Evolutionary conservation across 345 rosid genomes (phyloP).

Genomic region (Murraya koenigii): DNA sequence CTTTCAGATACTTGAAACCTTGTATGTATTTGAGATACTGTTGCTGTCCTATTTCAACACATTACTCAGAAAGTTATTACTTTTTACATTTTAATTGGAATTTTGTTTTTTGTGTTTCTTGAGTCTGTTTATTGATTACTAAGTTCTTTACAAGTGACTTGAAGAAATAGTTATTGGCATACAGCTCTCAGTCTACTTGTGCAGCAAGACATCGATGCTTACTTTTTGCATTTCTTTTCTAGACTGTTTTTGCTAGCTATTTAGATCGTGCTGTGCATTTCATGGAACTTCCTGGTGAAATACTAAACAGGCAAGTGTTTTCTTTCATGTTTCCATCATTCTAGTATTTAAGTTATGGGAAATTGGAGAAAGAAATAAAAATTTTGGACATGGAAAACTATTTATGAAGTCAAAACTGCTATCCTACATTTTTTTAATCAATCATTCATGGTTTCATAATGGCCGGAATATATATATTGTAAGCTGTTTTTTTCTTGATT

Average conservation of each 20-base stretch:
- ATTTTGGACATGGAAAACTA: not conserved
- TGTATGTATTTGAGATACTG: not conserved
- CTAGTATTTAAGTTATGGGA: not conserved
- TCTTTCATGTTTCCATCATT: not conserved
- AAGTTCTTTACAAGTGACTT: slow-evolving; percentile 8
- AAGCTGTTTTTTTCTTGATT: not conserved
- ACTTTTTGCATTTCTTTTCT: slow-evolving; percentile 18
- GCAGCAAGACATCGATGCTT: not conserved
- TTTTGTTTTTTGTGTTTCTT: not conserved
- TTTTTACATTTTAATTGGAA: not conserved
- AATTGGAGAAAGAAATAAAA: not conserved
- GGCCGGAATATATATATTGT: not conserved
- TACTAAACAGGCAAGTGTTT: slow-evolving; percentile 83
- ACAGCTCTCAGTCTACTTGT: not conserved
- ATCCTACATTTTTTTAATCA: not conserved
- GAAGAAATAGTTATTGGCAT: not conserved
- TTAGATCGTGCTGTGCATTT: slow-evolving; percentile 94
- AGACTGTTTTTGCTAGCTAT: slow-evolving; percentile 91
- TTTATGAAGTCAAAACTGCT: not conserved
- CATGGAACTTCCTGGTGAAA: slow-evolving; percentile 99
- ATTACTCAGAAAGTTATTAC: not conserved
- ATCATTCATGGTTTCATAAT: not conserved
- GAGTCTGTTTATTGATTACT: not conserved
- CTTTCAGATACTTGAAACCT: slow-evolving; percentile 7
- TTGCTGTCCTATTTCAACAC: slow-evolving; percentile 5